These are phyloP conservation scores for Pyrus betulifolia DNA, from an alignment of 306 rosid species.

Conservation along the genomic window DNA sequence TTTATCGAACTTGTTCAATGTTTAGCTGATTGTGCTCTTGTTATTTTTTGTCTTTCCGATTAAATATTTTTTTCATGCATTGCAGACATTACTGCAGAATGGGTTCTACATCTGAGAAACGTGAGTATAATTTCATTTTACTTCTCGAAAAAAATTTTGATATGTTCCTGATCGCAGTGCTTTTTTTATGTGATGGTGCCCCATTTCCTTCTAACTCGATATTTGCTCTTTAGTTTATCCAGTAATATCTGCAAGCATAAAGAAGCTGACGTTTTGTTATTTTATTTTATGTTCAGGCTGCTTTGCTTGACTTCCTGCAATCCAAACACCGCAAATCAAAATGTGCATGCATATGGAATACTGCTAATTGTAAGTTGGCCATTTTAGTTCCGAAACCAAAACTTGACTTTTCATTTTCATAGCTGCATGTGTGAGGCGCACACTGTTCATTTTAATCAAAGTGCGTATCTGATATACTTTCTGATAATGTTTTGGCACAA, in stretches of 20 bases:
- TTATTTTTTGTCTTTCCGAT: constrained; percentile 10
- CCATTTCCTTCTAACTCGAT: neutral
- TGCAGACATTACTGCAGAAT: constrained; percentile 85
- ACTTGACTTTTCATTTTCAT: constrained; percentile 5
- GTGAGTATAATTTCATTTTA: constrained; percentile 33
- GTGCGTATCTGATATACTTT: neutral
- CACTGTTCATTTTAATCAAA: neutral
- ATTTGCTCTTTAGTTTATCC: neutral
- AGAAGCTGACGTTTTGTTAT: constrained; percentile 28
- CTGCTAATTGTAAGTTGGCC: constrained; percentile 72
- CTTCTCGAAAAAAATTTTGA: neutral
- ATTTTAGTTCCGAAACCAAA: constrained; percentile 17
- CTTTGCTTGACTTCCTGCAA: constrained; percentile 80
- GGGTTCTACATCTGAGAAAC: constrained; percentile 77
- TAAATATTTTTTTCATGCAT: constrained; percentile 11
- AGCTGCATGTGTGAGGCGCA: neutral
- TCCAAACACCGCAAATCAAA: constrained; percentile 65
- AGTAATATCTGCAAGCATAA: neutral
- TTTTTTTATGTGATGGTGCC: neutral
- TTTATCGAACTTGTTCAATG: neutral
- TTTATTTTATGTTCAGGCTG: constrained; percentile 56
- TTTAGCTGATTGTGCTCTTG: neutral
- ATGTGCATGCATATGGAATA: constrained; percentile 77
- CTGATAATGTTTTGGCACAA: neutral
- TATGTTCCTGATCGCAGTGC: neutral